Base-by-base conservation (phyloP, 768 basidiomycete species). In the Pulveroboletus frians region DNA sequence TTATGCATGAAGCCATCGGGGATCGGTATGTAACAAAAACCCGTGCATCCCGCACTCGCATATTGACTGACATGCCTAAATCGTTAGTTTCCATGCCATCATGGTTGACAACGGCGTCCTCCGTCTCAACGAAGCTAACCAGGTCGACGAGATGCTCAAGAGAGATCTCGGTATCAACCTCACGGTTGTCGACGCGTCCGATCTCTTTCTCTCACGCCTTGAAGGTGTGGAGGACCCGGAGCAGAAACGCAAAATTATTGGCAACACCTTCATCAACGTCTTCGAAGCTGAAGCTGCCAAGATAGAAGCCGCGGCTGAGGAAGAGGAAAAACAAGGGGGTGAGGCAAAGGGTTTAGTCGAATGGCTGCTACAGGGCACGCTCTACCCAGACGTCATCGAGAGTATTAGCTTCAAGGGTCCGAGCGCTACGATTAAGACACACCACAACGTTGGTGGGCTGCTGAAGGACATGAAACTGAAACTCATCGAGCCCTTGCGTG, bases 31-130 rank as follows among this genome's bases (percentile, higher is more conserved):
- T 30, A 74, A 56, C 10, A 21, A 17, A 35, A 14, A n/a, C 21
- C 9, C 14, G 1, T 26, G 38, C n/a, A 20, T 38, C 17, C 13
- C 21, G 5, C 44, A 50, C 9, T 15, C 21, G 27, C 47, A 48
- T 31, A 23, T 32, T 32, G 9, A 32, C 51, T 27, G 18, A 46
- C 38, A 26, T 38, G 21, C 40, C 29, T 39, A 43, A 9, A 39
- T 34, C 7, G 8, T 60, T 27, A 95, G 94, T 51, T 99, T 99
- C 78, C 96, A 95, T 62, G 96, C 94, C 9, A 96, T 98, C 72
- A 94, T 98, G 93, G 96, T 98, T 38, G 95, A 98, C 70, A 99
- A 99, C 62, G 96, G 96, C 49, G 95, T 98, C 26, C 77, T 99
- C 10, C 88, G 96, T 45, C 70, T 87, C 56, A 86, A 97, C 63